Conservation (phyloP, 1,284 basidiomycete species). For the Abortiporus biennis region DNA sequence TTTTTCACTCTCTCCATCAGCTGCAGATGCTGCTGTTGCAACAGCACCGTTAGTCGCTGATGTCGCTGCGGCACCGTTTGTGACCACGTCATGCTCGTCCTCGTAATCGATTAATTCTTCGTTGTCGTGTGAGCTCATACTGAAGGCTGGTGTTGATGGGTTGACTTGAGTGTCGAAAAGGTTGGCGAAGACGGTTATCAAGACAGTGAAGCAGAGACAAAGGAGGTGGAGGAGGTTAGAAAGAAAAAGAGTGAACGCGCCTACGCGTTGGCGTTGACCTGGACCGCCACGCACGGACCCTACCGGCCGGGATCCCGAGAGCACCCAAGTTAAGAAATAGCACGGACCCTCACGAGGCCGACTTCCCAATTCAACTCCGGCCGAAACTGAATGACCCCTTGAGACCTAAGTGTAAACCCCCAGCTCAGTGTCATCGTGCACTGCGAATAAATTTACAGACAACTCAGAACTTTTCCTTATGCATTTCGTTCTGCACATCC, state of each 20-base stretch:
- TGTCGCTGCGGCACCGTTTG: slow-evolving; percentile 44
- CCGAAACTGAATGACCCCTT: no score
- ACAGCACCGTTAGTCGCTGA: slow-evolving; percentile 46
- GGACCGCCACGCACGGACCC: slow-evolving; percentile 13
- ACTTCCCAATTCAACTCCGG: no score
- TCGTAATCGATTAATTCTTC: slow-evolving; percentile 92
- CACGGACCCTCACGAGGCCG: no score
- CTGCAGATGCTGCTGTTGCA: slow-evolving; percentile 38
- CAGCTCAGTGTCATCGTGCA: no score
- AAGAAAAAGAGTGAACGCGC: slow-evolving; percentile 26
- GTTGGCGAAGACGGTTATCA: slow-evolving; percentile 20
- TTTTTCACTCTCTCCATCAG: slow-evolving; percentile 66
- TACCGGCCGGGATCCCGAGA: slow-evolving; percentile 14
- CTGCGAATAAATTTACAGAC: no score
- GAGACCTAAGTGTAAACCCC: no score
- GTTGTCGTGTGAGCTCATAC: slow-evolving; percentile 74
- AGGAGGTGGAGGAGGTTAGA: slow-evolving; percentile 7
- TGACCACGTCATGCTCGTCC: slow-evolving; percentile 84
- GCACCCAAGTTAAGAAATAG: no score
- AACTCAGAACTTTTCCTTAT: no score
- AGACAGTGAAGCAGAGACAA: slow-evolving; percentile 23
- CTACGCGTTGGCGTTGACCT: slow-evolving; percentile 21
- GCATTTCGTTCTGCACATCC: no score
- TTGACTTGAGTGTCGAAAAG: slow-evolving; percentile 15
- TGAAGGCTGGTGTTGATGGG: slow-evolving; percentile 17